A percentile compares a stretch with the other conserved stretches of the same genome.
phyloP scores from a whole-genome alignment of 139 green algal species.

The Haematococcus sp. region DNA sequence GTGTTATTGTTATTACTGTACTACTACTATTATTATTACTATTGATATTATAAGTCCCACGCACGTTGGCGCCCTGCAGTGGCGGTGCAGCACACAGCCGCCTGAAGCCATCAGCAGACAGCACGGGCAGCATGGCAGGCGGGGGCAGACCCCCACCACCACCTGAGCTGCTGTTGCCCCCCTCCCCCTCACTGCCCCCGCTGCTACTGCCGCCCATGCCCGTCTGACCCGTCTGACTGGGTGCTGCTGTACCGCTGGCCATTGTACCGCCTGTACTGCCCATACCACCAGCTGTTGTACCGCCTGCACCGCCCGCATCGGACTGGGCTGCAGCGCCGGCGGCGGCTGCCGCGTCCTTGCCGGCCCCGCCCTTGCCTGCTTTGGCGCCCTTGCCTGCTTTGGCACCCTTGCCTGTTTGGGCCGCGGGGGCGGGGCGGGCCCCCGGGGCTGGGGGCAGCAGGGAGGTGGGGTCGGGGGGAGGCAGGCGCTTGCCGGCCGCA shows the following conservation, averaged over 20 bases:
- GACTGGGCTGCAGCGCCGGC: conserved; percentile 10
- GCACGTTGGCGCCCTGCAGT: conserved; percentile 27
- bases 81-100: conserved; percentile 55
- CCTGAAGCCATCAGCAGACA: conserved; percentile 54
- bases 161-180: neutral
- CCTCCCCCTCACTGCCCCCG: neutral
- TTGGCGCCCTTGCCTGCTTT: neutral
- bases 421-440: neutral
- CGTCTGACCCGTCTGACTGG: neutral
- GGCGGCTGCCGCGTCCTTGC: neutral
- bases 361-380: neutral
- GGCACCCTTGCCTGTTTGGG: neutral
- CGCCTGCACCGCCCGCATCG: neutral
- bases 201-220: neutral
- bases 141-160: neutral
- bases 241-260: no score
- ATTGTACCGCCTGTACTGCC: no score
- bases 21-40: no score
- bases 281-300: no score
- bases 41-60: no score
- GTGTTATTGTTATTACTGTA: no score
- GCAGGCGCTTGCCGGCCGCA: neutral
- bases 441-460: neutral
- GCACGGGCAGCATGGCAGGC: conserved; percentile 29
- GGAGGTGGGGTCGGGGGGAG: neutral